Conservation (phyloP, 306 rosid species). For the Vachellia collinsii region DNA sequence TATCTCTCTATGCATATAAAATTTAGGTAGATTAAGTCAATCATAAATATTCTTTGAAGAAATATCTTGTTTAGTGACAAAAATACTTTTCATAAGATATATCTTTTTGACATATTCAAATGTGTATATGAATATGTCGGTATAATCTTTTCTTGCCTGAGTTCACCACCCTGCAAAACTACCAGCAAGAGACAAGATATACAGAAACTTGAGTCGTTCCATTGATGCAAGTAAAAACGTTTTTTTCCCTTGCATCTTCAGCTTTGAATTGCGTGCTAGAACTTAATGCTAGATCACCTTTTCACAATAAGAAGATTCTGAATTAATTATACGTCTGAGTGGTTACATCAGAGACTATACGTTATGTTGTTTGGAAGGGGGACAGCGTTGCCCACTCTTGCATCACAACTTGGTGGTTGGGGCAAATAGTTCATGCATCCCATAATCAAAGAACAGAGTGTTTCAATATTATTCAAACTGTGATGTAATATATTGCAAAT, state of each 20-base stretch:
- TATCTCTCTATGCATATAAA: too few species aligned
- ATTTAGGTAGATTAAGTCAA: too few species aligned
- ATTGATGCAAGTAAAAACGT: background rate
- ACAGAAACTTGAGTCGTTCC: background rate
- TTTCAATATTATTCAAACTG: constrained; percentile 20
- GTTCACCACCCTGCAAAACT: background rate
- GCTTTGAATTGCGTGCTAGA: background rate
- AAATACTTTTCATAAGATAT: too few species aligned
- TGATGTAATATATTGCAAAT: constrained; percentile 15
- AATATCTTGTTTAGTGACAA: too few species aligned
- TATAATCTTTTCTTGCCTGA: background rate
- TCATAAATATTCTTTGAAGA: too few species aligned
- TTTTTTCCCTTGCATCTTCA: too few species aligned
- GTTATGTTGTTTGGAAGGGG: constrained; percentile 39
- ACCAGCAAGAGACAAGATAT: background rate
- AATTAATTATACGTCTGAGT: background rate
- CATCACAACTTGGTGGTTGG: constrained; percentile 21
- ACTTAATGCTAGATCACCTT: constrained; percentile 4
- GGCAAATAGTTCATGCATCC: constrained; percentile 37
- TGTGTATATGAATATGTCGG: too few species aligned
- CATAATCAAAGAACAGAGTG: background rate
- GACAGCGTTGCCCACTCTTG: constrained; percentile 41
- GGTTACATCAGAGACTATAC: constrained; percentile 27
- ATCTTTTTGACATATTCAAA: background rate
- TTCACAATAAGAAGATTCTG: background rate